Conservation (phyloP, 2,329 filamentous ascomycete genomes). For the Colletotrichum kahawae region DNA sequence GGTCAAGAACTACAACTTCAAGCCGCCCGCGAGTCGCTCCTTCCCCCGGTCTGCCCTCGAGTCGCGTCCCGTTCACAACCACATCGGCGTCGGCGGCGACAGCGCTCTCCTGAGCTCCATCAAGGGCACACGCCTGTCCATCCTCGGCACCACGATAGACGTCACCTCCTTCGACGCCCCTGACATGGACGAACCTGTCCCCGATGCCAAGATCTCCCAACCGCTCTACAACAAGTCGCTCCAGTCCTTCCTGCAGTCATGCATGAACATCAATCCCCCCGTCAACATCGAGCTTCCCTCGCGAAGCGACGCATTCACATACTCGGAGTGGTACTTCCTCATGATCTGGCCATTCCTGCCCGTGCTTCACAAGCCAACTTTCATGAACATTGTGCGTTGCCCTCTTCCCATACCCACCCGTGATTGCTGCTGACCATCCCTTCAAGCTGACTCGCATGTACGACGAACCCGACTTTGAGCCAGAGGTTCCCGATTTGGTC, state of each 20-base stretch:
- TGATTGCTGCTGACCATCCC: not conserved
- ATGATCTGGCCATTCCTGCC: slow-evolving; percentile 76
- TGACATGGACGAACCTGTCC: slow-evolving; percentile 67
- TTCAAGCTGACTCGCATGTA: slow-evolving; percentile 67
- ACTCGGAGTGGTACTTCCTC: slow-evolving; percentile 77
- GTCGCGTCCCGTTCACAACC: slow-evolving; percentile 61
- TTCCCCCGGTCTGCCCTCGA: slow-evolving; percentile 40
- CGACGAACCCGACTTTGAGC: slow-evolving; percentile 68
- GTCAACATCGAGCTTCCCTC: slow-evolving; percentile 66
- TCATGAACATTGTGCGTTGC: slow-evolving; percentile 67
- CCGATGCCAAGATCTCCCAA: slow-evolving; percentile 42
- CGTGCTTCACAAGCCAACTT: slow-evolving; percentile 77
- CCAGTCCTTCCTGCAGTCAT: slow-evolving; percentile 70
- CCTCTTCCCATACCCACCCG: not conserved
- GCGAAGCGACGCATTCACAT: slow-evolving; percentile 68
- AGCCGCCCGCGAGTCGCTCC: slow-evolving; percentile 25
- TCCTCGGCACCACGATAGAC: slow-evolving; percentile 82
- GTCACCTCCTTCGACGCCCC: slow-evolving; percentile 73
- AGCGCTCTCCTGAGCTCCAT: slow-evolving; percentile 73
- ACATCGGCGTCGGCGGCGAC: slow-evolving; percentile 68
- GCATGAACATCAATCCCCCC: slow-evolving; percentile 63
- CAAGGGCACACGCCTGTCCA: slow-evolving; percentile 76
- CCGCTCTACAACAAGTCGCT: slow-evolving; percentile 75
- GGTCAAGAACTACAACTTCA: slow-evolving; percentile 36
- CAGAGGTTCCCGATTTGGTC: slow-evolving; percentile 69